Evolutionary conservation across 2,329 filamentous ascomycete genomes (phyloP).

Genomic region (Cladobotryum mycophilum): DNA sequence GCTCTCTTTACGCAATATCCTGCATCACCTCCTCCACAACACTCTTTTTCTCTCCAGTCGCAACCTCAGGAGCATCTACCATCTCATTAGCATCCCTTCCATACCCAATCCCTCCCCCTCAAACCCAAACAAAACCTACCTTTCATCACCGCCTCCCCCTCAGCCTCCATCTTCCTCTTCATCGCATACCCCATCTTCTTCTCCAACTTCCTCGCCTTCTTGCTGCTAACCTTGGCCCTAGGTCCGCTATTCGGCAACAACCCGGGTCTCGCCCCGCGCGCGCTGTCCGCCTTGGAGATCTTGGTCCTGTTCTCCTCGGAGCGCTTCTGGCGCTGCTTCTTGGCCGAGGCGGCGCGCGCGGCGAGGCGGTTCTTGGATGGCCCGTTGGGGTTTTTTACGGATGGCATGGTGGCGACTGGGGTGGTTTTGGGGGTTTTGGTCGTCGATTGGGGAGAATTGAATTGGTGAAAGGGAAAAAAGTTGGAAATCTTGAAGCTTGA

Average conservation of each 20-base stretch:
- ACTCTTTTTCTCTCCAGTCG: constrained; percentile 1
- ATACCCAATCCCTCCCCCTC: not conserved
- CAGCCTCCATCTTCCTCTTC: constrained; percentile 45
- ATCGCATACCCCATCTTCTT: constrained; percentile 47
- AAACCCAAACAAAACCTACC: constrained; percentile 24
- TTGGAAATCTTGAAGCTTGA: no score
- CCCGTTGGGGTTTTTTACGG: constrained; percentile 53
- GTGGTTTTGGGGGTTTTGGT: not conserved
- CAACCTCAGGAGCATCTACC: constrained; percentile 16
- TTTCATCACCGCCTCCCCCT: constrained; percentile 45
- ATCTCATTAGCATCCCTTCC: not conserved
- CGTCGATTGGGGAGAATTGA: no score
- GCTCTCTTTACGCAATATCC: constrained; percentile 14
- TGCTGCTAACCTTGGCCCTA: constrained; percentile 42
- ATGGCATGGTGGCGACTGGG: constrained; percentile 37
- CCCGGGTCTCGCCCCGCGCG: constrained; percentile 45
- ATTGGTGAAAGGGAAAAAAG: no score
- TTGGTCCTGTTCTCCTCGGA: constrained; percentile 32
- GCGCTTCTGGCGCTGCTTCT: constrained; percentile 38
- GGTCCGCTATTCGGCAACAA: constrained; percentile 52
- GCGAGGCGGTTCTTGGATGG: constrained; percentile 47
- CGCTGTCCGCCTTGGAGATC: constrained; percentile 36
- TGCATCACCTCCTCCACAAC: constrained; percentile 17
- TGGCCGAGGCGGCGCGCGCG: constrained; percentile 38
- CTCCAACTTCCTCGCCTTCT: constrained; percentile 52